Evolutionary conservation across 148 eudicot species (phyloP).

Genomic region (Vaccinium corymbosum): DNA sequence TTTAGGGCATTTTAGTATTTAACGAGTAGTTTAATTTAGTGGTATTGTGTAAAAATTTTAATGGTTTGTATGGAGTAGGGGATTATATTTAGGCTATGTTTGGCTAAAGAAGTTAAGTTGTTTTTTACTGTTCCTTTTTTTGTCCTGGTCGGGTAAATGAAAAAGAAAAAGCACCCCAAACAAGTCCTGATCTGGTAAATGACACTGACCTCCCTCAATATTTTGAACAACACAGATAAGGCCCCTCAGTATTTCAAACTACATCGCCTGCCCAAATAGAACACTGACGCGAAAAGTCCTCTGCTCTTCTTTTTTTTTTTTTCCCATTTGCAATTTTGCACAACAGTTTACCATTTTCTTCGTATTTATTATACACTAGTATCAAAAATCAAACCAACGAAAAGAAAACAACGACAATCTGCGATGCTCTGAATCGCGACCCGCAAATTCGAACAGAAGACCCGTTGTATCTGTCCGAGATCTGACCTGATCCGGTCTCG

Average conservation of each 20-base stretch:
- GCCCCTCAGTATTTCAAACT: background rate
- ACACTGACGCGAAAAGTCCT: conserved; percentile 6
- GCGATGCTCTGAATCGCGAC: conserved; percentile 21
- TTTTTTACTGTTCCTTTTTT: no score
- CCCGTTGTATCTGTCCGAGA: conserved; percentile 13
- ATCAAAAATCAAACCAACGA: no score
- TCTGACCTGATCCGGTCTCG: conserved; percentile 17
- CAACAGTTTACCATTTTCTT: background rate
- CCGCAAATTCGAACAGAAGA: conserved; percentile 19
- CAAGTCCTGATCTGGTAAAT: background rate
- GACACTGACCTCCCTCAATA: background rate
- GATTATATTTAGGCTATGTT: no score
- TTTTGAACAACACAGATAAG: background rate
- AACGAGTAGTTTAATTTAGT: no score
- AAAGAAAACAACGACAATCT: background rate
- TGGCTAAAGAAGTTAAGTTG: no score
- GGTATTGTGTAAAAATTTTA: no score
- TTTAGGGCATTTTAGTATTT: no score
- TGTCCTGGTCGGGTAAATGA: no score
- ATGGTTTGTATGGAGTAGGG: no score
- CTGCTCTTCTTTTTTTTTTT: background rate
- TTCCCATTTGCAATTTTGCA: background rate
- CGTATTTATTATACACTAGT: background rate
- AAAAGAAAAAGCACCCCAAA: no score
- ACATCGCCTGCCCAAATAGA: background rate